Conservation (phyloP, 2,329 filamentous ascomycete species). For the Proliferodiscus dingleyae region DNA sequence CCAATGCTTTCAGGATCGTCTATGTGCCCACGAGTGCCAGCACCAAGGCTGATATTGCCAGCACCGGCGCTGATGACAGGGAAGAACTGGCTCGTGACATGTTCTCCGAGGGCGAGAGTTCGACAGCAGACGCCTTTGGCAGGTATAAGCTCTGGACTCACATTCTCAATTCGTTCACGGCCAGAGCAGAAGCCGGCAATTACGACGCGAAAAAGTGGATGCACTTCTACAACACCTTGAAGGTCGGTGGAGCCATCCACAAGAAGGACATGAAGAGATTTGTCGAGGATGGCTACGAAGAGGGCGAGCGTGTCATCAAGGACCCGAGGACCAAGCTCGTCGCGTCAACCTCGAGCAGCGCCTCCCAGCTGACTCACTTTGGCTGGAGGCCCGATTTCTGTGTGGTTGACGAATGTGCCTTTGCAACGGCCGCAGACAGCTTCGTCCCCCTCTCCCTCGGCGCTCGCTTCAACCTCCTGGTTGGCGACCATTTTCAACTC, state of each 20-base stretch:
- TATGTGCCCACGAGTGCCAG: background rate
- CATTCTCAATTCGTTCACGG: background rate
- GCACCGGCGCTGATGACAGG: background rate
- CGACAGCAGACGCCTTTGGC: background rate
- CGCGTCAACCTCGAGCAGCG: slow-evolving; percentile 8
- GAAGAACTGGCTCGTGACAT: background rate
- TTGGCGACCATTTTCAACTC: slow-evolving; percentile 9
- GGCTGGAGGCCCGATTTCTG: too few species aligned
- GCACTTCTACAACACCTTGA: background rate
- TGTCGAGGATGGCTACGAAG: background rate
- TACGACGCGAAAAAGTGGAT: slow-evolving; percentile 3
- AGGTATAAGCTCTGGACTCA: background rate
- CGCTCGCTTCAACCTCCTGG: slow-evolving; percentile 1
- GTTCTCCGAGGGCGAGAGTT: background rate
- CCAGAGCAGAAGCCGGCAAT: background rate
- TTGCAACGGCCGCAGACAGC: background rate
- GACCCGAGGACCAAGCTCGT: slow-evolving; percentile 3
- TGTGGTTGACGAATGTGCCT: slow-evolving; percentile 10
- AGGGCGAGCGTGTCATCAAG: background rate
- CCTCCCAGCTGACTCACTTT: background rate
- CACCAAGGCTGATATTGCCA: background rate
- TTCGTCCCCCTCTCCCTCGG: slow-evolving; percentile 1
- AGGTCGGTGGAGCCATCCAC: background rate
- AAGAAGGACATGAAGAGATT: slow-evolving; percentile 3
- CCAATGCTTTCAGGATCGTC: background rate